Evolutionary conservation across 805 yeast genomes (phyloP).

Genomic region (Blastobotrys mokoenaii): DNA sequence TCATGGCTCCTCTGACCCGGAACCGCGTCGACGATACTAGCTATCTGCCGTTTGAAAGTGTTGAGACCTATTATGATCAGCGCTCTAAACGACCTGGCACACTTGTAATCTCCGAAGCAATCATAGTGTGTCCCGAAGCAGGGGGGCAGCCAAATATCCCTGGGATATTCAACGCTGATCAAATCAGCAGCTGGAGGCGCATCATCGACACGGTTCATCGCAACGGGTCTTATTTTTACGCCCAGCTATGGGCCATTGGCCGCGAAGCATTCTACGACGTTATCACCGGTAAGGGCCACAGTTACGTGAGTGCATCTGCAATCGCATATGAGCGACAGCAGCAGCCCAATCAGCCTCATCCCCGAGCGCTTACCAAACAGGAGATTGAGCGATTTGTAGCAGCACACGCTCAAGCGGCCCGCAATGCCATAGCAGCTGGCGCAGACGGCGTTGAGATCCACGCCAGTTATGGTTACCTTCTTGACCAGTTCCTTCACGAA

Average conservation of each 20-base stretch:
- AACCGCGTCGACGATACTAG: slow-evolving; percentile 27
- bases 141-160: slow-evolving; percentile 26
- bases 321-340: slow-evolving; percentile 11
- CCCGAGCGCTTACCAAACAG: slow-evolving; percentile 29
- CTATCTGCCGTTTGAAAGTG: slow-evolving; percentile 39
- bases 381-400: slow-evolving; percentile 36
- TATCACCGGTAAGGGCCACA: slow-evolving; percentile 33
- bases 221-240: slow-evolving; percentile 30
- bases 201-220: slow-evolving; percentile 40
- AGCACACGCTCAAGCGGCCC: slow-evolving; percentile 41
- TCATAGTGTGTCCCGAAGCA: slow-evolving; percentile 35
- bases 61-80: slow-evolving; percentile 44
- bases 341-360: slow-evolving; percentile 13
- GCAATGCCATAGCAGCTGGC: slow-evolving; percentile 43
- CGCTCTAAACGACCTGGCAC: slow-evolving; percentile 52
- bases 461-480: slow-evolving; percentile 54
- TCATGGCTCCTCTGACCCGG: slow-evolving; percentile 46
- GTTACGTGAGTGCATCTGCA: slow-evolving; percentile 35
- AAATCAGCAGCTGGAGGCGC: slow-evolving; percentile 29
- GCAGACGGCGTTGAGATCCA: slow-evolving; percentile 62
- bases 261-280: slow-evolving; percentile 34
- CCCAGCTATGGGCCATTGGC: slow-evolving; percentile 43
- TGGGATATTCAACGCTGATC: slow-evolving; percentile 25
- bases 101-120: slow-evolving; percentile 50
- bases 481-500: slow-evolving; percentile 40